phyloP scores from a whole-genome alignment of 441 rosid genomes.

The Raphanus hybrid region DNA sequence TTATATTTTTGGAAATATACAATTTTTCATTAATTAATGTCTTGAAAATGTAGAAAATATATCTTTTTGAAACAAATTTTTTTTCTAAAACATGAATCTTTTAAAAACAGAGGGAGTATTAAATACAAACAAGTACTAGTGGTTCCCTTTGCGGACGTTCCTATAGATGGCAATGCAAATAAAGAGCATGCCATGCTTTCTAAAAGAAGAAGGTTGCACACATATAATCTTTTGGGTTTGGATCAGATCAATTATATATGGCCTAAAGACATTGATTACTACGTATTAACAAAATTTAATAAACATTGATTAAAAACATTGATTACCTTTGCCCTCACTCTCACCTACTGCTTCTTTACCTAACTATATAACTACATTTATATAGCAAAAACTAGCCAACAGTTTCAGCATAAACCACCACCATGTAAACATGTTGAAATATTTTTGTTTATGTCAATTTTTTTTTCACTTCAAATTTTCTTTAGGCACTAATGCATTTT shows the following conservation, averaged over 20 bases:
- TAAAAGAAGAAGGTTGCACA: conserved; percentile 34
- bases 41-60: too few species aligned
- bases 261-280: conserved; percentile 33
- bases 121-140: background rate
- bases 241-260: conserved; percentile 29
- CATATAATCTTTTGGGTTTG: conserved; percentile 9
- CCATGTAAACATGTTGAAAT: conserved; percentile 19
- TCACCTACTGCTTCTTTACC: conserved; percentile 23
- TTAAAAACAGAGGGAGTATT: too few species aligned
- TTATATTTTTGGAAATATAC: too few species aligned
- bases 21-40: too few species aligned
- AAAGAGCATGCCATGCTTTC: conserved; percentile 19
- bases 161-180: conserved; percentile 26
- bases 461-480: background rate
- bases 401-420: conserved; percentile 22
- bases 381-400: conserved; percentile 15
- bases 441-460: background rate
- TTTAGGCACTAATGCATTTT: background rate
- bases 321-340: conserved; percentile 23
- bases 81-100: too few species aligned
- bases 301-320: conserved; percentile 7
- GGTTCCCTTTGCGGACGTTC: conserved; percentile 33
- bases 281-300: conserved; percentile 15
- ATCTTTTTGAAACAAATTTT: too few species aligned
- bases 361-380: conserved; percentile 7